Conservation (phyloP, 2,329 filamentous ascomycete species). For the Epichloe sp. region DNA sequence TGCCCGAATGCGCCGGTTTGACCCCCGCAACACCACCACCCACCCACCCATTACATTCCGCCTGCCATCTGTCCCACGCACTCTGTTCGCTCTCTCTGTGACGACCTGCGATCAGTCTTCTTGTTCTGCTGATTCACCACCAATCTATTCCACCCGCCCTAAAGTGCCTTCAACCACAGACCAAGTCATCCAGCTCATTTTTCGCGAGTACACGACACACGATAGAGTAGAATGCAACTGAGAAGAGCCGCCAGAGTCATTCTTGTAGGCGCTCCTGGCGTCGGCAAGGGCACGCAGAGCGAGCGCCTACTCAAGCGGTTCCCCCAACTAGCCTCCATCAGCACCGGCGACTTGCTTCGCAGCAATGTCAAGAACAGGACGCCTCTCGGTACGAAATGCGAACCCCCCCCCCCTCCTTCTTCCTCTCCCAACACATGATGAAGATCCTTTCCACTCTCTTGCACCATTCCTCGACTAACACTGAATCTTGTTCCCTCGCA, state of each 20-base stretch:
- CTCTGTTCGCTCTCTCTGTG: no score
- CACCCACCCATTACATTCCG: background rate
- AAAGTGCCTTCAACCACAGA: no score
- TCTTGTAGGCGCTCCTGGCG: conserved; percentile 87
- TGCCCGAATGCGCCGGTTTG: no score
- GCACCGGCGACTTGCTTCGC: conserved; percentile 82
- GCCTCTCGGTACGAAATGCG: conserved; percentile 50
- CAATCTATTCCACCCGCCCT: background rate
- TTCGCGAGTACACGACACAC: background rate
- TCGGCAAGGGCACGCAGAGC: conserved; percentile 93
- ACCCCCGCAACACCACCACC: no score
- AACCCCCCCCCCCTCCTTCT: background rate
- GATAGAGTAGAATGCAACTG: conserved; percentile 49
- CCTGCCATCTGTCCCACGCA: background rate
- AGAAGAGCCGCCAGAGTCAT: conserved; percentile 81
- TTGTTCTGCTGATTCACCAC: background rate
- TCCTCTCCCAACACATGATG: no score
- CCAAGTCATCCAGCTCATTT: background rate
- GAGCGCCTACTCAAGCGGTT: conserved; percentile 78
- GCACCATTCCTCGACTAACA: conserved; percentile 2
- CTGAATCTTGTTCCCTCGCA: conserved; percentile 20
- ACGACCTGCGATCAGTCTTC: background rate
- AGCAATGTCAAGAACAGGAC: conserved; percentile 86
- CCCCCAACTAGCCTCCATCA: conserved; percentile 75
- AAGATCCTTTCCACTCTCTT: background rate